A percentile compares a stretch with the other conserved stretches of the same genome.
These are phyloP conservation scores for Gilbertella persicaria DNA, from an alignment of 371 early-diverging fungal genomes.

Conservation along the genomic window DNA sequence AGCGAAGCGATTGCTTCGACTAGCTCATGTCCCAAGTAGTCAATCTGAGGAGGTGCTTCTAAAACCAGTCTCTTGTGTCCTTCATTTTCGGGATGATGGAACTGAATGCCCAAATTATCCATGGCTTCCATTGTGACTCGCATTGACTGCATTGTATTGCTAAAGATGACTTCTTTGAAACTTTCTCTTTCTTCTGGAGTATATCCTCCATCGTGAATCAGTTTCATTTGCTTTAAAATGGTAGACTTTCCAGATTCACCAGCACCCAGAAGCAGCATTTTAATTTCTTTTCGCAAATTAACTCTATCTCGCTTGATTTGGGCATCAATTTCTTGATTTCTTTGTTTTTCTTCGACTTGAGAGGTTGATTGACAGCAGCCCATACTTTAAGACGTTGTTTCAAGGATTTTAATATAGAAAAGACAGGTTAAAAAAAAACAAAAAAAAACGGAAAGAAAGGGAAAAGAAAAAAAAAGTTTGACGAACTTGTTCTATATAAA, in stretches of 20 bases:
- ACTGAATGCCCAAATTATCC: constrained; percentile 69
- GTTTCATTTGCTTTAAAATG: constrained; percentile 95
- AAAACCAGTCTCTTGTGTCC: constrained; percentile 53
- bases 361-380: constrained; percentile 90
- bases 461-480: not conserved
- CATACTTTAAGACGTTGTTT: constrained; percentile 54
- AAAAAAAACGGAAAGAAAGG: not conserved
- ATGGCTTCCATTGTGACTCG: constrained; percentile 89
- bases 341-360: constrained; percentile 77
- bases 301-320: constrained; percentile 81
- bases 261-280: constrained; percentile 94
- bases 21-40: constrained; percentile 61
- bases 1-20: constrained; percentile 73
- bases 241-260: constrained; percentile 98
- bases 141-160: constrained; percentile 91
- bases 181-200: constrained; percentile 81
- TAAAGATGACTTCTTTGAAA: constrained; percentile 89
- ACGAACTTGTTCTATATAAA: not conserved
- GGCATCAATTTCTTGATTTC: constrained; percentile 89
- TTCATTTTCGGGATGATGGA: constrained; percentile 65
- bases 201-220: constrained; percentile 94
- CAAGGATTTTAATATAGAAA: not conserved
- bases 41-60: constrained; percentile 66
- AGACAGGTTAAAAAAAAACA: not conserved
- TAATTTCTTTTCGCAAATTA: constrained; percentile 84